These are phyloP conservation scores for Rhododendron vialii DNA, from an alignment of 148 eudicot genomes.

Conservation along the genomic window DNA sequence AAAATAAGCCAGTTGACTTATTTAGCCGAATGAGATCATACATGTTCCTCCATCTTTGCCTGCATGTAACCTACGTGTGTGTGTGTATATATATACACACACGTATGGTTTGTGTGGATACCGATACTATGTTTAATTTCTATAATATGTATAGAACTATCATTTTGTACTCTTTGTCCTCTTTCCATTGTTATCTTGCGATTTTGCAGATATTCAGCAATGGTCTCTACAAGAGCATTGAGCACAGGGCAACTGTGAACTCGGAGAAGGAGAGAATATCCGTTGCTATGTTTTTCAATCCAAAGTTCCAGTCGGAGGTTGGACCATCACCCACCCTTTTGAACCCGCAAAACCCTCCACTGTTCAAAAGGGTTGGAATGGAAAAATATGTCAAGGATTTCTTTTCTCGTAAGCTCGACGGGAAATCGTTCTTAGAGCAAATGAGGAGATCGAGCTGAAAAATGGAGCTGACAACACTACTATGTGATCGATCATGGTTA, in stretches of 20 bases:
- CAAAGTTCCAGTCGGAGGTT: slow-evolving; percentile 12
- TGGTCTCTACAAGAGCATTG: slow-evolving; percentile 24
- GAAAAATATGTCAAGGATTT: slow-evolving; percentile 12
- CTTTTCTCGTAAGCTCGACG: slow-evolving; percentile 1
- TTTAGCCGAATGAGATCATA: too few species aligned
- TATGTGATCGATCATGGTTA: too few species aligned
- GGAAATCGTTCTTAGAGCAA: neutral
- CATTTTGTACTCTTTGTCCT: too few species aligned
- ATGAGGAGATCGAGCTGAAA: too few species aligned
- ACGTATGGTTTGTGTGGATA: too few species aligned
- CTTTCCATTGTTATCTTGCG: neutral
- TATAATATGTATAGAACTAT: too few species aligned
- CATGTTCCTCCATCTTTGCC: too few species aligned
- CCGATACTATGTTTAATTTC: too few species aligned
- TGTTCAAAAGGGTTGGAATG: slow-evolving; percentile 21
- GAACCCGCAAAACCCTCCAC: slow-evolving; percentile 16
- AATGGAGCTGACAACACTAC: too few species aligned
- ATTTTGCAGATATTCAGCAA: slow-evolving; percentile 23
- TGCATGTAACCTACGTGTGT: too few species aligned
- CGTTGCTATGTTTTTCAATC: slow-evolving; percentile 16
- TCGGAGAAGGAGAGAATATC: slow-evolving; percentile 23
- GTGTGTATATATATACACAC: too few species aligned
- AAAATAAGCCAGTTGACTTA: too few species aligned
- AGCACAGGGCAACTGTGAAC: slow-evolving; percentile 28
- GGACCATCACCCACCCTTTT: slow-evolving; percentile 14